These are phyloP conservation scores for Aaosphaeria pasadenensis DNA, from an alignment of 2,329 filamentous ascomycete genomes.

Conservation along the genomic window DNA sequence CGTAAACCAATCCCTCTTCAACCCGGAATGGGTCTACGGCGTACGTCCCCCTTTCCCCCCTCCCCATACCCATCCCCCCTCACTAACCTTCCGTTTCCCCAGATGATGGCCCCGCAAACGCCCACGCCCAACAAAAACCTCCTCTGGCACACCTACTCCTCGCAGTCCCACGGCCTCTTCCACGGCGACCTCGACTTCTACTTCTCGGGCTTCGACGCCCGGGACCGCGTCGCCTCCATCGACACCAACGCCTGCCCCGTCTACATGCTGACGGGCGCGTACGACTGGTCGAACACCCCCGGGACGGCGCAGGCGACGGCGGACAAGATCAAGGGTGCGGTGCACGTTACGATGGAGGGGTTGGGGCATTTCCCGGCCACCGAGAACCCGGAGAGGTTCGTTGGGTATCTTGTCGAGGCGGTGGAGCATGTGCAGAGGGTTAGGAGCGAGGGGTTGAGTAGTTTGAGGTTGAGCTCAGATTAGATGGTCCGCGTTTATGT, in stretches of 20 bases:
- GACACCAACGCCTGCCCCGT: conserved; percentile 50
- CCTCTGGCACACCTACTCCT: conserved; percentile 50
- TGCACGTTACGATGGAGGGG: conserved; percentile 45
- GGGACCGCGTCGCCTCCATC: conserved; percentile 43
- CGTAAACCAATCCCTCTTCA: conserved; percentile 48
- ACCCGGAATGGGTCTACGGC: conserved; percentile 50
- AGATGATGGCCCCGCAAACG: conserved; percentile 48
- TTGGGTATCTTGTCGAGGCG: conserved; percentile 37
- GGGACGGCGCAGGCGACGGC: conserved; percentile 47
- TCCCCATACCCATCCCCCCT: not conserved
- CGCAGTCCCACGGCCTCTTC: conserved; percentile 51
- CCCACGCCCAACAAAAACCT: conserved; percentile 46
- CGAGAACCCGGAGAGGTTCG: conserved; percentile 42
- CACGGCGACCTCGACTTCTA: conserved; percentile 53
- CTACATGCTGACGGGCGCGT: conserved; percentile 51
- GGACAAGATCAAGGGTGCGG: conserved; percentile 46
- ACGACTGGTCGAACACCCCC: conserved; percentile 49
- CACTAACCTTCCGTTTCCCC: conserved; percentile 3
- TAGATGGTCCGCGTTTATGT: conserved; percentile 1
- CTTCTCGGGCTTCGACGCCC: conserved; percentile 51
- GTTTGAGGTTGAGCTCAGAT: conserved; percentile 27
- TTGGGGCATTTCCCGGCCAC: conserved; percentile 50
- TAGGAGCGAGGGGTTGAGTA: conserved; percentile 25
- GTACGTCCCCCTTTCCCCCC: conserved; percentile 10
- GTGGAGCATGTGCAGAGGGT: conserved; percentile 38